Percentiles rank a stretch among this genome's conserved stretches.
phyloP scores from a whole-genome alignment of 2,329 filamentous ascomycete species.

The Colletotrichum nymphaeae region DNA sequence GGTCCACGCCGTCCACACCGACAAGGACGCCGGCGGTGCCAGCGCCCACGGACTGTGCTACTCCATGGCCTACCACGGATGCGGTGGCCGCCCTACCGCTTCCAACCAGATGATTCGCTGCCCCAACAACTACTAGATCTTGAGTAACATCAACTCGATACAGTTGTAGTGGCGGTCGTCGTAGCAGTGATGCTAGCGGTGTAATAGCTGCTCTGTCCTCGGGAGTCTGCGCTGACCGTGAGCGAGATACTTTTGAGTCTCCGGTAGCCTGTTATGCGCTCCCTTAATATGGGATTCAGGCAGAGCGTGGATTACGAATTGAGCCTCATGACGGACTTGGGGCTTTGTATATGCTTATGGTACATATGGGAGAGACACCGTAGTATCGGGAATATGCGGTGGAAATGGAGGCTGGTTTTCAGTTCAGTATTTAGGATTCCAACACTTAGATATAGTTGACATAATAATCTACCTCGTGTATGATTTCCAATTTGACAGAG shows the following conservation, averaged over 20 bases:
- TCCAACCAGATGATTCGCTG: neutral
- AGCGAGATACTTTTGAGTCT: neutral
- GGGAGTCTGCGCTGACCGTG: neutral
- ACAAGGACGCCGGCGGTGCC: neutral
- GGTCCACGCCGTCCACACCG: neutral
- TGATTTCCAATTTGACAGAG: neutral
- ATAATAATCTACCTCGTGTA: neutral
- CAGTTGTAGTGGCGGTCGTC: too few species aligned
- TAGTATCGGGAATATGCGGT: neutral
- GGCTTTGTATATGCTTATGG: neutral
- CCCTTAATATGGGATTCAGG: neutral
- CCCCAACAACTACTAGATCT: slow-evolving; percentile 11
- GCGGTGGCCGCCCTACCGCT: neutral
- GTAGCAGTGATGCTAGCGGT: neutral
- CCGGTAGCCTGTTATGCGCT: neutral
- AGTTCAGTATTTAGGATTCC: neutral
- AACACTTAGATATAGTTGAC: neutral
- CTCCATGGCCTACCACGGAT: slow-evolving; percentile 16
- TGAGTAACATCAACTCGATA: neutral
- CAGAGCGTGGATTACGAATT: neutral
- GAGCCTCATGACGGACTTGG: neutral
- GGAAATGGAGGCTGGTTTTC: neutral
- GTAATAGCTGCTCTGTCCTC: neutral
- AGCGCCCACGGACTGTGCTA: slow-evolving; percentile 11
- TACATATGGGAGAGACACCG: neutral